Conservation (phyloP, 208 protist genomes). For the Acanthamoeba culbertsoni region DNA sequence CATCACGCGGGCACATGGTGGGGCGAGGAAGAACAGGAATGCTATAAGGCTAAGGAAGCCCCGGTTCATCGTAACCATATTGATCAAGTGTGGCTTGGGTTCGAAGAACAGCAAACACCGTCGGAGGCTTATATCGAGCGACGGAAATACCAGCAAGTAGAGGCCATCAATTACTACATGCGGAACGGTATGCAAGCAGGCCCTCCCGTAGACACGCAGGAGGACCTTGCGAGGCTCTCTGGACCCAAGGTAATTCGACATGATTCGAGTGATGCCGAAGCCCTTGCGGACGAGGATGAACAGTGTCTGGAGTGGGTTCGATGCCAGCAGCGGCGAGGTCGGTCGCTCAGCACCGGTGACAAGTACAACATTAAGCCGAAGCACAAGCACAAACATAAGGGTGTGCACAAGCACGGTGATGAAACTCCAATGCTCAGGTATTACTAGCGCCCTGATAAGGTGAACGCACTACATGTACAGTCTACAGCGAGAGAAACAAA, state of each 20-base stretch:
- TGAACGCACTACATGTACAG: neutral
- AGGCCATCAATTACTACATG: slow-evolving; percentile 27
- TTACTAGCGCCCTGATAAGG: neutral
- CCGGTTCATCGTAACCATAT: neutral
- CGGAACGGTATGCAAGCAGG: neutral
- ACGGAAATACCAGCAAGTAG: neutral
- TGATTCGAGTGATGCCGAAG: neutral
- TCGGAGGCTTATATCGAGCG: neutral
- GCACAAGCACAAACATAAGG: neutral
- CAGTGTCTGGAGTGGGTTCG: neutral
- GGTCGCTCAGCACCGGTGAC: neutral
- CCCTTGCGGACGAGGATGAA: neutral
- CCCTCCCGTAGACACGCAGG: neutral
- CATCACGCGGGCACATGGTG: neutral
- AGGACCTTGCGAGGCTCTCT: neutral
- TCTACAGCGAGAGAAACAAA: no score
- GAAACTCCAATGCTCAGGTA: neutral
- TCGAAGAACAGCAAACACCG: neutral
- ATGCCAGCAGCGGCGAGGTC: neutral
- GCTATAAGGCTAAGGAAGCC: neutral
- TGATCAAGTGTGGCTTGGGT: slow-evolving; percentile 1
- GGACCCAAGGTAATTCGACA: neutral
- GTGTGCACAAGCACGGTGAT: neutral
- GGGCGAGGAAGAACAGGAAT: neutral
- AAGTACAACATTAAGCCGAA: neutral